phyloP scores from a whole-genome alignment of 1,139 yeast genomes.

The Pichia sp. region DNA sequence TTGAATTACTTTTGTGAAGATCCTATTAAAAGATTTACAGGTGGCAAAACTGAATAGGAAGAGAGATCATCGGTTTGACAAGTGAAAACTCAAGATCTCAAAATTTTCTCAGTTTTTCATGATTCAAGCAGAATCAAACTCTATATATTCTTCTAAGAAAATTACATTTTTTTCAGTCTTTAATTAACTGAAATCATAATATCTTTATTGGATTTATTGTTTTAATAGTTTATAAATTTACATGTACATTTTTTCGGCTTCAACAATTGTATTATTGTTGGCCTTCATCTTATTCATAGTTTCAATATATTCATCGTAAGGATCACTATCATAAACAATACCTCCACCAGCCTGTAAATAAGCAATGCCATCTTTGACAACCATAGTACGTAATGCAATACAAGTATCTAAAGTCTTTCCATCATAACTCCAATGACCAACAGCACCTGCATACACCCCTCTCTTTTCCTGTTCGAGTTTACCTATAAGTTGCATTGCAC shows the following conservation, averaged over 20 bases:
- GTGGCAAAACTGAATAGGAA: background rate
- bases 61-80: background rate
- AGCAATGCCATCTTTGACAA: slow-evolving; percentile 81
- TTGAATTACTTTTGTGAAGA: background rate
- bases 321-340: slow-evolving; percentile 90
- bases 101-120: background rate
- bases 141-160: too few relatives aligned
- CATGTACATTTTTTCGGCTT: slow-evolving; percentile 57
- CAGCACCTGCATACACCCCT: slow-evolving; percentile 98
- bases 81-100: background rate
- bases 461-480: slow-evolving; percentile 87
- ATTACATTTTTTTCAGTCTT: too few relatives aligned
- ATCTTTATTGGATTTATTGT: too few relatives aligned
- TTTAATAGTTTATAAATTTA: slow-evolving; percentile 1
- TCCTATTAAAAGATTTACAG: background rate
- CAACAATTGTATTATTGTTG: slow-evolving; percentile 78
- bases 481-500: slow-evolving; percentile 90
- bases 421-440: slow-evolving; percentile 97
- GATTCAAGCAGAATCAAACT: background rate
- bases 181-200: too few relatives aligned
- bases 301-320: slow-evolving; percentile 89
- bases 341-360: slow-evolving; percentile 99
- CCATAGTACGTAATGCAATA: slow-evolving; percentile 95
- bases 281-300: slow-evolving; percentile 97
- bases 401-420: slow-evolving; percentile 93